A percentile compares a stretch with the other conserved stretches of the same genome.
Conservation (phyloP, 805 yeast species). For the Hanseniaspora lachancei region DNA sequence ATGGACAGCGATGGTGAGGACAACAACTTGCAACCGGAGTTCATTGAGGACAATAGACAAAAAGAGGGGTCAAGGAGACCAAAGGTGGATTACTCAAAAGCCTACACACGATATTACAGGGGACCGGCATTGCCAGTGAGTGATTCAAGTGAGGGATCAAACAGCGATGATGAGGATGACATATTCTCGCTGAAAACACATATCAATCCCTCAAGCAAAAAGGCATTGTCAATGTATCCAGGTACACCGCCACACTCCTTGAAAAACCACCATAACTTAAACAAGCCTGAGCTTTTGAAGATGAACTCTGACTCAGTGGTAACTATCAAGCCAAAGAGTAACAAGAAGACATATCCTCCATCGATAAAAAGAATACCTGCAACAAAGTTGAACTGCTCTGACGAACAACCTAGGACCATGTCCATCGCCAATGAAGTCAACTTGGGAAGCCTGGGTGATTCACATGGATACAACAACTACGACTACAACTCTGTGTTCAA, state of each 20-base stretch:
- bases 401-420: slow-evolving; percentile 22
- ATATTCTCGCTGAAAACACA: neutral
- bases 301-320: neutral
- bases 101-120: slow-evolving; percentile 12
- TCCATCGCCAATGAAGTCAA: slow-evolving; percentile 25
- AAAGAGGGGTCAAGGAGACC: slow-evolving; percentile 16
- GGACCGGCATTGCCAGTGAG: slow-evolving; percentile 12
- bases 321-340: neutral
- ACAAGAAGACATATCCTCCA: slow-evolving; percentile 21
- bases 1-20: neutral
- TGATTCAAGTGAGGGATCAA: slow-evolving; percentile 18
- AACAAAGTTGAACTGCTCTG: slow-evolving; percentile 55
- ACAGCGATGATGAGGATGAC: slow-evolving; percentile 24
- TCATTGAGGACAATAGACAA: slow-evolving; percentile 3
- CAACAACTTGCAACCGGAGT: slow-evolving; percentile 13
- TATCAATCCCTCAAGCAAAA: neutral
- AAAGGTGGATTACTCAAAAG: slow-evolving; percentile 13
- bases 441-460: slow-evolving; percentile 40
- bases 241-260: slow-evolving; percentile 11
- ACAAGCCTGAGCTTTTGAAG: slow-evolving; percentile 5
- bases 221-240: neutral
- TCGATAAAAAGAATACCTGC: slow-evolving; percentile 77
- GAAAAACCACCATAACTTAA: slow-evolving; percentile 6
- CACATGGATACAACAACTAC: slow-evolving; percentile 40
- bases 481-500: slow-evolving; percentile 70